Conservation (phyloP, 164 flowering plant genomes). For the Liquidambar formosana region DNA sequence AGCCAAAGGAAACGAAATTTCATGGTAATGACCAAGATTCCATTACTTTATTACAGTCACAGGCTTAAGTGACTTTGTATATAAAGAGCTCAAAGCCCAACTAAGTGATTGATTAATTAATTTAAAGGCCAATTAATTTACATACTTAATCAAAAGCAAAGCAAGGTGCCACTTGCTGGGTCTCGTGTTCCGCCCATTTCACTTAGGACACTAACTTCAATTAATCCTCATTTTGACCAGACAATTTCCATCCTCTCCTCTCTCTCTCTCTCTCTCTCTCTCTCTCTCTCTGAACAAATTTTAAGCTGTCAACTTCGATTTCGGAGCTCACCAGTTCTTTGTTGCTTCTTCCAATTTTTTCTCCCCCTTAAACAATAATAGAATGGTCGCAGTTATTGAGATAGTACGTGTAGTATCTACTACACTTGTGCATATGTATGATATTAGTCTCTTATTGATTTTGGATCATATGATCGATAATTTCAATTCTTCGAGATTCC, state of each 20-base stretch:
- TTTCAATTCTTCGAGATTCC: no score
- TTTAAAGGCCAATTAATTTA: not conserved
- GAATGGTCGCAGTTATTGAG: no score
- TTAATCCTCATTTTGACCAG: not conserved
- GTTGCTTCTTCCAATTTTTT: slow-evolving; percentile 2
- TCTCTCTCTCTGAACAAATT: slow-evolving; percentile 1
- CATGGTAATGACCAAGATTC: slow-evolving; percentile 20
- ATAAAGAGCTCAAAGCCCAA: slow-evolving; percentile 22
- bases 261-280: no score
- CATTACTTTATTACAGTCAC: not conserved
- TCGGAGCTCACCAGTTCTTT: slow-evolving; percentile 2
- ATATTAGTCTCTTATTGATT: no score
- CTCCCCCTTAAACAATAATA: not conserved
- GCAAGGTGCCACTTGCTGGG: slow-evolving; percentile 31
- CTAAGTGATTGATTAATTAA: slow-evolving; percentile 16
- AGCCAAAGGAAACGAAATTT: slow-evolving; percentile 5
- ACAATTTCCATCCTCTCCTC: not conserved
- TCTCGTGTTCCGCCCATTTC: slow-evolving; percentile 42
- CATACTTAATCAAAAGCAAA: slow-evolving; percentile 11
- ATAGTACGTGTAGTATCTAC: no score
- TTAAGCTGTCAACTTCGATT: slow-evolving; percentile 14
- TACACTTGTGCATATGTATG: no score
- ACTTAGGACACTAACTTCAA: slow-evolving; percentile 15
- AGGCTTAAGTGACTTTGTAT: not conserved
- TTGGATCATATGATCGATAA: no score